A percentile compares a stretch with the other conserved stretches of the same genome.
Evolutionary conservation across 208 protist genomes (phyloP).

Genomic region (Leishmania lainsoni): DNA sequence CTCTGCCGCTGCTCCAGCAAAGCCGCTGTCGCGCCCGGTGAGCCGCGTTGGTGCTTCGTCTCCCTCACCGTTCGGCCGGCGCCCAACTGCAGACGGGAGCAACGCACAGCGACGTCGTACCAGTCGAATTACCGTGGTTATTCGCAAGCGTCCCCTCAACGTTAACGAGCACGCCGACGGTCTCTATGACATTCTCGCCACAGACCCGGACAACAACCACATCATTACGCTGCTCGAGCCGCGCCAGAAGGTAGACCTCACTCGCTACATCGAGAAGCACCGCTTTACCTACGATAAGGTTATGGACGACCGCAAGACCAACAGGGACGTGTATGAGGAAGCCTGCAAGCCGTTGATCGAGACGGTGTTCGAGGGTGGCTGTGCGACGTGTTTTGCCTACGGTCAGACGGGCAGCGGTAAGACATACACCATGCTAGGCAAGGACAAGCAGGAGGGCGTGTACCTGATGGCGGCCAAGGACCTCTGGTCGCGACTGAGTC

Average conservation of each 20-base stretch:
- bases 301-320: conserved; percentile 91
- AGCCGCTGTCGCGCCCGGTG: conserved; percentile 59
- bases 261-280: conserved; percentile 97
- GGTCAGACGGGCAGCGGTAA: conserved; percentile 94
- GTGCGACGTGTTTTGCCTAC: conserved; percentile 93
- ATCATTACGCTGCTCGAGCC: conserved; percentile 86
- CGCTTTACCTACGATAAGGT: conserved; percentile 96
- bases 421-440: conserved; percentile 93
- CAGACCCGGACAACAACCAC: conserved; percentile 80
- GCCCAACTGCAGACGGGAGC: conserved; percentile 26
- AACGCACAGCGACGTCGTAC: conserved; percentile 36
- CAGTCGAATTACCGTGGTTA: conserved; percentile 89
- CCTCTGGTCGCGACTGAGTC: conserved; percentile 75
- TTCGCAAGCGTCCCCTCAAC: conserved; percentile 92
- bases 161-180: conserved; percentile 71
- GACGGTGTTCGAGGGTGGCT: conserved; percentile 89
- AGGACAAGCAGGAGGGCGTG: conserved; percentile 84
- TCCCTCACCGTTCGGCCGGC: conserved; percentile 50
- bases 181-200: conserved; percentile 90
- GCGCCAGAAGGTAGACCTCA: conserved; percentile 95
- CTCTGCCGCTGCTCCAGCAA: conserved; percentile 22
- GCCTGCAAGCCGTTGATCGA: conserved; percentile 92
- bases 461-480: conserved; percentile 78
- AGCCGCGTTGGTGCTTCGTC: conserved; percentile 65
- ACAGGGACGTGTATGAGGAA: conserved; percentile 91